Evolutionary conservation across 1,284 basidiomycete genomes (phyloP), one percentile per base, ranked within the genome.

Genomic region (Sporisorium sorghi): DNA sequence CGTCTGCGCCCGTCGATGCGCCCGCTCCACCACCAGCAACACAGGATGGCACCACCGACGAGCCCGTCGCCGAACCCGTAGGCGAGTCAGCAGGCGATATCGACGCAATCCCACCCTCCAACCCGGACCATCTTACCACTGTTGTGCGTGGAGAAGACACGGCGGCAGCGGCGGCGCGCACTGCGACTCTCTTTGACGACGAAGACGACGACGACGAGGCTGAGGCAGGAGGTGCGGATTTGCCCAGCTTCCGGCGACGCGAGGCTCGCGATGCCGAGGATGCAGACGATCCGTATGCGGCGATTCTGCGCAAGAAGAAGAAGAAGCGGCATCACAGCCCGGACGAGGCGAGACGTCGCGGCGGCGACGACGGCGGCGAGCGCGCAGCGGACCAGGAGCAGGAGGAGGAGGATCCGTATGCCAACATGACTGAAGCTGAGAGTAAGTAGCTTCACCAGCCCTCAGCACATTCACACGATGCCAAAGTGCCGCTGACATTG

Each of bases 311-410:
- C 17, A 76, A 69, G 56, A 76, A 73, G 69, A 76, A 76, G 56
- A 76, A 73, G 61, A 76, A 76, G 55, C 69, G 73, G 19, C 58
- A 69, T 24, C 65, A 59, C 48, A 60, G 61, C 15, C 69, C 68
- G 1, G 58, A 66, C 5, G 69, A 47, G 23, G 15, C 52, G 24
- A n/a, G n/a, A n/a, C n/a, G n/a, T n/a, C n/a, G 23, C 43, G 3
- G 11, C 59, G 8, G 19, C 42, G 39, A 56, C 9, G 39, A 32
- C 8, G 56, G 12, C 5, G 44, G n/a, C 19, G 56, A 63, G 12
- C 47, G 30, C 11, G 62, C 54, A n/a, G 28, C 26, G 8, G 51
- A 68, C 17, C 57, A 32, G 17, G 58, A 68, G 19, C 57, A 32
- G 17, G 58, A 70, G 33, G 62, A 73, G 33, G 72, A 73, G 19